phyloP scores from a whole-genome alignment of 495 filamentous ascomycete species.

The Pyrenula aspistea region DNA sequence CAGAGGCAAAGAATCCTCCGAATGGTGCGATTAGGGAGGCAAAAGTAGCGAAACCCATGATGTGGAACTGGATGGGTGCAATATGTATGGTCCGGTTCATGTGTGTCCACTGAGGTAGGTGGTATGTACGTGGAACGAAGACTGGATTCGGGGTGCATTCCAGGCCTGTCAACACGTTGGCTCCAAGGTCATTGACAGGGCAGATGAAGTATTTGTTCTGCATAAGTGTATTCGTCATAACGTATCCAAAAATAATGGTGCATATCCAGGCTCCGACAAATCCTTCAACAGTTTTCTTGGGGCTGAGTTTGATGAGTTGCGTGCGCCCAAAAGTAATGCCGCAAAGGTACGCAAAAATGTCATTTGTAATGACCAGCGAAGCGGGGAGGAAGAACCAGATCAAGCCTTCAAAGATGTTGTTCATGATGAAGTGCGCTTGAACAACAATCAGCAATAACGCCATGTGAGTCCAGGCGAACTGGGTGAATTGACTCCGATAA shows the following conservation, averaged over 20 bases:
- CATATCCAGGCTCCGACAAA: constrained; percentile 96
- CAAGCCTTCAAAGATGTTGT: constrained; percentile 99
- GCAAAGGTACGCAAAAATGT: constrained; percentile 97
- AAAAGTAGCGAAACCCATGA: constrained; percentile 81
- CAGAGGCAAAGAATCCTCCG: constrained; percentile 96
- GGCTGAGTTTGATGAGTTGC: constrained; percentile 93
- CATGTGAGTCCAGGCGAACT: constrained; percentile 99
- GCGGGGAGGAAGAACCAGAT: constrained; percentile 99
- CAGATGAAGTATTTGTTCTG: constrained; percentile 97
- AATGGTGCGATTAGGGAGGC: constrained; percentile 96
- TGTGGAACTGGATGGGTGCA: constrained; percentile 90
- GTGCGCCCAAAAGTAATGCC: constrained; percentile 95
- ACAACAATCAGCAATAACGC: constrained; percentile 95
- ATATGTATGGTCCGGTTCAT: constrained; percentile 51
- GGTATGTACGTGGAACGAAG: constrained; percentile 70
- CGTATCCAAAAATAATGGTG: constrained; percentile 74
- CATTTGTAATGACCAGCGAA: constrained; percentile 91
- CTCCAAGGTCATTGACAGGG: constrained; percentile 90
- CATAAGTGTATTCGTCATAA: constrained; percentile 79
- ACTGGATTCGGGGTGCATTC: constrained; percentile 88
- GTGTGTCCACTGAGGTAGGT: constrained; percentile 57
- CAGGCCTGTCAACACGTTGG: constrained; percentile 84
- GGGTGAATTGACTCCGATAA: constrained; percentile 96
- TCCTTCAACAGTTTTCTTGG: constrained; percentile 99
- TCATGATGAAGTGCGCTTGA: constrained; percentile 99